Evolutionary conservation across 192 early-diverging fungal species (phyloP).

Genomic region (Backusella circina): DNA sequence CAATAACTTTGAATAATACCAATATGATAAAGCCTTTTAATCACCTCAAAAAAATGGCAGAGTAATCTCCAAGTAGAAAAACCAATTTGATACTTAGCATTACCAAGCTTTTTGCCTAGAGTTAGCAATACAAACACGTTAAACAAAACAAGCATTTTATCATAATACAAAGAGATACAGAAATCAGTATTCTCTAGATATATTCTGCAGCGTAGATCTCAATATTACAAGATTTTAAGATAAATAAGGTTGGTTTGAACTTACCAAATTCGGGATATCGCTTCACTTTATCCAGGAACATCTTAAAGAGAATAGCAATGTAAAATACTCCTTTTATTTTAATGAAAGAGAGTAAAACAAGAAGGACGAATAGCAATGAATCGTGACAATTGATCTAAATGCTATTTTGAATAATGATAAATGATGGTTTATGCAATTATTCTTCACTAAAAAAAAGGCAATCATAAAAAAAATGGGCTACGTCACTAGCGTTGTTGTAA

Average conservation of each 20-base stretch:
- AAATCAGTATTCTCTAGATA: not conserved
- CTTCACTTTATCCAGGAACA: not conserved
- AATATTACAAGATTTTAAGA: not conserved
- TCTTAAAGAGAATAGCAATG: not conserved
- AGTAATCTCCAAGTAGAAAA: no score
- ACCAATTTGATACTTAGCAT: not conserved
- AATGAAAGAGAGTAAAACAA: not conserved
- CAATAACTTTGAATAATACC: not conserved
- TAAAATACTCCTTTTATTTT: not conserved
- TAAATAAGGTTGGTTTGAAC: not conserved
- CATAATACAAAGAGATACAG: not conserved
- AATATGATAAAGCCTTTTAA: no score
- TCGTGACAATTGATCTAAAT: not conserved
- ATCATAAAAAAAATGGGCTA: not conserved
- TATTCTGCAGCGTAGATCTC: not conserved
- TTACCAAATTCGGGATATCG: not conserved
- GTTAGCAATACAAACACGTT: not conserved
- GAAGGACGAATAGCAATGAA: not conserved
- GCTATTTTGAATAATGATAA: not conserved
- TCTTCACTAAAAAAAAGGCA: no score
- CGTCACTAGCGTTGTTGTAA: no score
- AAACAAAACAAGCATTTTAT: not conserved
- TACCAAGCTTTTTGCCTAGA: not conserved
- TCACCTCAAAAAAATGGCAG: no score
- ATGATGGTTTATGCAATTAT: no score